Evolutionary conservation across 164 flowering plant genomes (phyloP).

Genomic region (Dillenia turbinata): DNA sequence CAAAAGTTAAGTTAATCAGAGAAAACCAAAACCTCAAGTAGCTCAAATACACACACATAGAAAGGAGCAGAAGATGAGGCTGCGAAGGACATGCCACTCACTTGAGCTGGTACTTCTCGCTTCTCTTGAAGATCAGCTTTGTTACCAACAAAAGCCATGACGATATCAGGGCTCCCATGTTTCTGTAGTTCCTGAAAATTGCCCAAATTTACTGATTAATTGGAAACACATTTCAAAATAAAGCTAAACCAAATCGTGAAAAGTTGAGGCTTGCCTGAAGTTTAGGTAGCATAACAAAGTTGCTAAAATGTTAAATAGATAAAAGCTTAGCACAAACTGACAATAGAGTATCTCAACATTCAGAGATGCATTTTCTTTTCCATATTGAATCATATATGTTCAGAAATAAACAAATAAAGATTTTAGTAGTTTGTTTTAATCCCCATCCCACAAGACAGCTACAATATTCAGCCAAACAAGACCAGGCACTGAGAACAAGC

Average conservation of each 20-base stretch:
- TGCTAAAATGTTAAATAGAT: no score
- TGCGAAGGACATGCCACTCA: constrained; percentile 24
- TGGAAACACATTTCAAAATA: not conserved
- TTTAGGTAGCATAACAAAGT: no score
- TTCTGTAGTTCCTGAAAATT: constrained; percentile 81
- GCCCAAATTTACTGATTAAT: not conserved
- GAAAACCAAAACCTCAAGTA: no score
- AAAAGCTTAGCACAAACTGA: no score
- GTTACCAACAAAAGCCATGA: constrained; percentile 98
- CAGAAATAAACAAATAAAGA: no score
- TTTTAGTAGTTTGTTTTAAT: no score
- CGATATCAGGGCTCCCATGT: constrained; percentile 93
- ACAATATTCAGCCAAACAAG: no score
- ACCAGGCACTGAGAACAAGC: no score
- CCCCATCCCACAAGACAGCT: no score
- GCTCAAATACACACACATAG: not conserved
- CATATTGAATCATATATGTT: no score
- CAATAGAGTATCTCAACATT: no score
- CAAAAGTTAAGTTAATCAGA: constrained; percentile 13
- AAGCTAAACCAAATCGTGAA: not conserved
- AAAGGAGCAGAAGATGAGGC: not conserved
- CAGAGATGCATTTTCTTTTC: no score
- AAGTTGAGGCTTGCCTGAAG: not conserved
- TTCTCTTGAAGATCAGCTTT: constrained; percentile 96
- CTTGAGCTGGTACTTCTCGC: constrained; percentile 72